Base-by-base conservation (phyloP, 345 rosid species). In the Triadica sebifera region DNA sequence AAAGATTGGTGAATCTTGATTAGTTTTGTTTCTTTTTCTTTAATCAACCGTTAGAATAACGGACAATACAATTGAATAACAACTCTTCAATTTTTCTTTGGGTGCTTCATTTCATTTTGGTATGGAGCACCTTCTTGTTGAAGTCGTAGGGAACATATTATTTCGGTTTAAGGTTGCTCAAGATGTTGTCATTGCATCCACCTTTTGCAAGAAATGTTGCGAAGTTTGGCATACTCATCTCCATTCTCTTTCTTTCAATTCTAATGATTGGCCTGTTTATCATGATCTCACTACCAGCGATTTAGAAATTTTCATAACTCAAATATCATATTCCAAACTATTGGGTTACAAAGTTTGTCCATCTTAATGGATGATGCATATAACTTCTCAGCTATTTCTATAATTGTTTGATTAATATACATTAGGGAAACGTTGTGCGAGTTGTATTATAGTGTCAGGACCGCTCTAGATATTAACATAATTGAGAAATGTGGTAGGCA, bases 81-180 rank as follows among this genome's bases (percentile, higher is more conserved):
- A 24, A 38, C 17, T 49, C 49, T 15, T 25, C 49, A 3, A 12
- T 49, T 64, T 12, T 1, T 8, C 11, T 43, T 45, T 29, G 34
- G 69, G 34, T 65, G 29, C 69, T 65, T 65, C 37, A 3, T 45
- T 24, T 66, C 55, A 46, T 22, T 29, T 47, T 66, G 46, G 65
- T 29, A 95, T 92, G 97, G n/a, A 97, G 76, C 80, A 89, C 68
- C 88, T 95, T 77, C 98, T 97, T 12, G 90, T 89, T 22, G 98
- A 95, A 83, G 98, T 95, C 25, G 81, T 93, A 74, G 98, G 99
- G n/a, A 91, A 91, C 77, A 90, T 95, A 72, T 76, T 94, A 43
- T 92, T 94, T 24, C 86, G 81, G 43, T 90, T 94, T 37, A 83
- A 81, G 38, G 91, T 90, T 59, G 98, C 97, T 5, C 82, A 94